A percentile compares a stretch with the other conserved stretches of the same genome.
phyloP scores from a whole-genome alignment of 345 rosid genomes.

The Hibiscus syriacus region DNA sequence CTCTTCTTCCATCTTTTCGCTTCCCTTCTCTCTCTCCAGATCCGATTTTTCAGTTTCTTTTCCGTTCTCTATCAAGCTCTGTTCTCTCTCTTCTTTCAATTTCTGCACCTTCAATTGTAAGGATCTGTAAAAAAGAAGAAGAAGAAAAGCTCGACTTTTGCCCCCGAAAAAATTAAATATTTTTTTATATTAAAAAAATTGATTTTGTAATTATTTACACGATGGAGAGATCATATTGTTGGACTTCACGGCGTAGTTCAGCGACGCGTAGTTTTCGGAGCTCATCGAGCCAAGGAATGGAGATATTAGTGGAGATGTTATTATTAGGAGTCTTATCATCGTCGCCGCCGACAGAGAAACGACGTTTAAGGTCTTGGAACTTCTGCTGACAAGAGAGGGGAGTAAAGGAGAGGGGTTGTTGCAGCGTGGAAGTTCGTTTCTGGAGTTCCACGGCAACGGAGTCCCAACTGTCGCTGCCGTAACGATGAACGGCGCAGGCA shows the following conservation, averaged over 20 bases:
- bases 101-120: slow-evolving; percentile 41
- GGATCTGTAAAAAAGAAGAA: slow-evolving; percentile 25
- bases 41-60: slow-evolving; percentile 21
- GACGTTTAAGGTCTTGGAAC: slow-evolving; percentile 55
- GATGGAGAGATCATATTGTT: slow-evolving; percentile 37
- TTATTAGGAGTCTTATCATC: slow-evolving; percentile 8
- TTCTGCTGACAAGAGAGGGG: slow-evolving; percentile 47
- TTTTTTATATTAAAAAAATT: not conserved
- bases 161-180: not conserved
- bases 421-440: slow-evolving; percentile 16
- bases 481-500: slow-evolving; percentile 78
- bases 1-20: slow-evolving; percentile 8
- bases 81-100: slow-evolving; percentile 34
- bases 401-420: slow-evolving; percentile 35
- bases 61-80: slow-evolving; percentile 3
- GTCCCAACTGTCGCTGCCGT: slow-evolving; percentile 69
- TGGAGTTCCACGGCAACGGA: slow-evolving; percentile 67
- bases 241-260: slow-evolving; percentile 59
- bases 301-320: not conserved
- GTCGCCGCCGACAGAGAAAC: slow-evolving; percentile 28
- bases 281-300: slow-evolving; percentile 46
- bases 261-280: slow-evolving; percentile 53
- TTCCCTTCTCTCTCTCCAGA: not conserved
- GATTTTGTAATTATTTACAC: slow-evolving; percentile 13
- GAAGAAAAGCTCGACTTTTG: not conserved